Evolutionary conservation across 108 stramenopile genomes (phyloP).

Genomic region (Chaetoceros tenuissimus): DNA sequence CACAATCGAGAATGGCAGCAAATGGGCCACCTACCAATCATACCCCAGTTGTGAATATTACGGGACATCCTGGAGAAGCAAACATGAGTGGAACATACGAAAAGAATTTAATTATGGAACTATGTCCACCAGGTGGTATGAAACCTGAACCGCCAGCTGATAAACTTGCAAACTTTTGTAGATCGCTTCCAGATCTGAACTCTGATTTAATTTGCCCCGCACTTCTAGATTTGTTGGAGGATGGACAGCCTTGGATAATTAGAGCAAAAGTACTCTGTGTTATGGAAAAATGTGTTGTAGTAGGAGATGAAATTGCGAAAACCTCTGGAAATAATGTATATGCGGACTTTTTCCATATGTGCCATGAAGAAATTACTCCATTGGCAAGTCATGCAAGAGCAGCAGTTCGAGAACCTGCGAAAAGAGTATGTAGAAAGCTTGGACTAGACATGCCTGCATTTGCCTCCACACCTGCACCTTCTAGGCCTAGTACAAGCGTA

Average conservation of each 20-base stretch:
- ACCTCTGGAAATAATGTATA: conserved; percentile 41
- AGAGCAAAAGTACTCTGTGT: conserved; percentile 84
- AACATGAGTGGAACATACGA: conserved; percentile 82
- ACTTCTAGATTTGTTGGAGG: conserved; percentile 76
- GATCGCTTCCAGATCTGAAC: conserved; percentile 64
- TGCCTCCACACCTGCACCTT: conserved; percentile 11
- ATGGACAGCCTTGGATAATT: conserved; percentile 87
- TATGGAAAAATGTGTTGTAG: conserved; percentile 62
- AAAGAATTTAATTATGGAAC: conserved; percentile 79
- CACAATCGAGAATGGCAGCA: conserved; percentile 6
- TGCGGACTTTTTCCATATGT: conserved; percentile 76
- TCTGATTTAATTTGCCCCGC: conserved; percentile 82
- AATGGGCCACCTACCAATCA: neutral
- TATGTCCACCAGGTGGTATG: conserved; percentile 92
- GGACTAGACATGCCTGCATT: conserved; percentile 36
- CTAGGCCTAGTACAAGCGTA: neutral
- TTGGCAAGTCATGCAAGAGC: conserved; percentile 52
- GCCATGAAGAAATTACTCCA: conserved; percentile 63
- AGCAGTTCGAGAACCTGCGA: conserved; percentile 61
- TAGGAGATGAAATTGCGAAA: conserved; percentile 25
- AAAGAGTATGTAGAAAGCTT: conserved; percentile 46
- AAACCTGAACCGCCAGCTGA: conserved; percentile 87
- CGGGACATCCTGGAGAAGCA: conserved; percentile 25
- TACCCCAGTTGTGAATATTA: conserved; percentile 5
- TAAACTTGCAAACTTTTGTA: conserved; percentile 68